Evolutionary conservation across 2,329 filamentous ascomycete species (phyloP).

Genomic region (Clarireedia monteithiana): DNA sequence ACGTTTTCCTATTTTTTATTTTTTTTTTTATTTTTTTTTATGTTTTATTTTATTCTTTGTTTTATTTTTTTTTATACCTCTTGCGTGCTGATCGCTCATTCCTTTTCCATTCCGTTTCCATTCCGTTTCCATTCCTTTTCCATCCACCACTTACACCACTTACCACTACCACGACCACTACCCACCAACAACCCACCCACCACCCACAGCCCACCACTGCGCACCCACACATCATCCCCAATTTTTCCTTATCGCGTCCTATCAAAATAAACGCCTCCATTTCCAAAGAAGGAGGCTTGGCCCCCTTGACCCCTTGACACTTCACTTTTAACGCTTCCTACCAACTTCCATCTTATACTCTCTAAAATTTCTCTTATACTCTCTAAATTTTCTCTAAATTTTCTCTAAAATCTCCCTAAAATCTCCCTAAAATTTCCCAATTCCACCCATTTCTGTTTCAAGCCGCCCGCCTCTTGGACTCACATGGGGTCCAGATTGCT

Average conservation of each 20-base stretch:
- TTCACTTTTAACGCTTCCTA: neutral
- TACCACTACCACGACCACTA: too few relatives aligned
- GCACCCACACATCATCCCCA: neutral
- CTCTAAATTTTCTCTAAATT: neutral
- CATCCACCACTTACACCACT: too few relatives aligned
- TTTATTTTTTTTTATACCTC: neutral
- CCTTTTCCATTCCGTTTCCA: neutral
- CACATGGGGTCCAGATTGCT: neutral
- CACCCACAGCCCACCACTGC: too few relatives aligned
- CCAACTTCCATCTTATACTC: neutral
- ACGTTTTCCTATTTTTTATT: too few relatives aligned
- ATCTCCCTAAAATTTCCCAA: neutral
- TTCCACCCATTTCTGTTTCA: neutral
- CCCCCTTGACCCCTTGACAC: neutral
- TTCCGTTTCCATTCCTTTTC: neutral
- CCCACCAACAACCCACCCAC: too few relatives aligned
- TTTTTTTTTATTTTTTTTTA: too few relatives aligned
- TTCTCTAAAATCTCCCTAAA: neutral
- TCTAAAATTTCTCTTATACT: neutral
- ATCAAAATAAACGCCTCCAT: slow-evolving; percentile 6
- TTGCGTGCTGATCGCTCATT: slow-evolving; percentile 4
- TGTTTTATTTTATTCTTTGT: too few relatives aligned
- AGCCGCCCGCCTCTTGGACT: neutral
- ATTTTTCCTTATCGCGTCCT: slow-evolving; percentile 6
- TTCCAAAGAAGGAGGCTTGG: neutral